A percentile compares a stretch with the other conserved stretches of the same genome.
Conservation (phyloP, 371 early-diverging fungal species). For the Mortierella sp. region DNA sequence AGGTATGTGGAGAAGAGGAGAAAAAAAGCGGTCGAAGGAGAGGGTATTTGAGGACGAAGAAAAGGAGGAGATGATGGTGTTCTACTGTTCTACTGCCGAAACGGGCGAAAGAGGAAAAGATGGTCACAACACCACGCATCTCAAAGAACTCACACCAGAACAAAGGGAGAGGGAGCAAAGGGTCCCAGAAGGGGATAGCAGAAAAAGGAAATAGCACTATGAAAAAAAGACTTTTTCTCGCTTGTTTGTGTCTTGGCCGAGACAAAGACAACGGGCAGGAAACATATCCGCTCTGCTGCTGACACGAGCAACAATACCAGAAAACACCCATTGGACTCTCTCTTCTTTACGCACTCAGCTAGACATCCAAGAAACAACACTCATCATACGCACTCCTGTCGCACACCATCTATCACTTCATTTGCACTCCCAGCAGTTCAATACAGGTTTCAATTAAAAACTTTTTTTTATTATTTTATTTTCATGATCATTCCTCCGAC, state of each 20-base stretch:
- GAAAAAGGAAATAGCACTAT: constrained; percentile 14
- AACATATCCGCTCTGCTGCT: background rate
- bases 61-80: background rate
- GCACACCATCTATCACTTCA: background rate
- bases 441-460: background rate
- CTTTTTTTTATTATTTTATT: background rate
- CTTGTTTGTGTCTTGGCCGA: background rate
- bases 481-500: background rate
- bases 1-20: background rate
- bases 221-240: background rate
- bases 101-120: background rate
- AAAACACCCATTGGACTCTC: background rate
- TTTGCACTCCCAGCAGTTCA: background rate
- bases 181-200: constrained; percentile 15
- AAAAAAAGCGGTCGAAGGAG: background rate
- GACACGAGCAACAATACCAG: background rate
- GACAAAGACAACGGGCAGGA: background rate
- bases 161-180: no score
- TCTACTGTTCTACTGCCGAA: background rate
- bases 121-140: no score
- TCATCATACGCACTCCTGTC: no score
- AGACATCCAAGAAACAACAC: no score
- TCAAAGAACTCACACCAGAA: no score
- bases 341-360: background rate
- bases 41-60: background rate